Evolutionary conservation across 2,329 filamentous ascomycete genomes (phyloP), one percentile per base, ranked within the genome.

Genomic region (Bertia moriformis): DNA sequence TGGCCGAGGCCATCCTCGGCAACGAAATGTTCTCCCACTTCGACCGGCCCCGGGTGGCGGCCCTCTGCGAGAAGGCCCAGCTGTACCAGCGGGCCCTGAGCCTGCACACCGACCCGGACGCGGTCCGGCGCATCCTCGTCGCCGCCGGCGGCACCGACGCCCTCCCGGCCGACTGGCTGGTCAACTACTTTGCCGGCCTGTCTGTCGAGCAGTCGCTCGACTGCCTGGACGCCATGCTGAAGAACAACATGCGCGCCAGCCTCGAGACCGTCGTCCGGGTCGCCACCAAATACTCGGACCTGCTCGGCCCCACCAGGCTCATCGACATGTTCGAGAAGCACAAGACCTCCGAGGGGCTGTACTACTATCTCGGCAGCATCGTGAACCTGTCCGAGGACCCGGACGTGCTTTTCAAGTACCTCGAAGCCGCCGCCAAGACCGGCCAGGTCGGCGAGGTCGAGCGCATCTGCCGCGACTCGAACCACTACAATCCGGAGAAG

Each of bases 1-100:
- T 98, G 40, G 91, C 93, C 3, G 93, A 98, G 58, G 91, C 91
- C 22, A 98, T 98, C 48, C 74, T 98, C 29, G 85, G 89, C 48
- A 98, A 96, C 52, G 86, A 96, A 51, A 95, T 98, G 83, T 96
- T 98, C 62, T 87, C 87, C 1, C 78, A 98, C 63, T 98, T 94
- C 53, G 91, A 98, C 63, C 93, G 85, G 66, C 64, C 78, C 36
- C 83, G 87, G 46, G 83, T 98, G 58, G 85, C 89, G 18, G 74
- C 81, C 47, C 73, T 98, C 40, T 98, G 91, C 57, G 91, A 98
- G 64, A 83, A 93, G 56, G 88, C 88, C 39, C 87, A 87, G 39
- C 74, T 98, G 40, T 72, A 73, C 46, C 83, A 88, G 53, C 83
- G 83, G 61, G 91, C 91, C 15, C 61, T 98, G 45, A 91, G 98